Evolutionary conservation across 495 filamentous ascomycete species (phyloP), one percentile per base, ranked within the genome.

Genomic region (Opeltia flavorubescens): DNA sequence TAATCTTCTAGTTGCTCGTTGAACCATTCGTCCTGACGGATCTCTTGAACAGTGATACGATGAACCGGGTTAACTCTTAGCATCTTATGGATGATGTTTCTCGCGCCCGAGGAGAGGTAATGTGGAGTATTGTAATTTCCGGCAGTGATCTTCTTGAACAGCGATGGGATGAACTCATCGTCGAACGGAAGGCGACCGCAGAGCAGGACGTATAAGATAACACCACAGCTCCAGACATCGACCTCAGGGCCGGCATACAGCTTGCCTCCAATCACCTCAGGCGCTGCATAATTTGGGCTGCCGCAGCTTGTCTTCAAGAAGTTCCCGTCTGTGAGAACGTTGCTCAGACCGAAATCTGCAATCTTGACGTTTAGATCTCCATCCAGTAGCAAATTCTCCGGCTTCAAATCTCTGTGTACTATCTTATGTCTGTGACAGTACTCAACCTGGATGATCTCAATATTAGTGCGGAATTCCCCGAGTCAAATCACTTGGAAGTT

Each of bases 341-440:
- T 98, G 67, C 89, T 95, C 44, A 98, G 68, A 45, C 91, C 91
- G 55, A 98, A 98, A 67, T 98, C 91, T 44, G 91, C 91, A 62
- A 98, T 96, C 69, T 98, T 98, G 56, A 98, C 91, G 58, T 95
- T 95, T 57, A 95, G 81, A 41, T 88, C 74, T 50, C 86, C 81
- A 64, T 98, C 91, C 51, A 98, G 78, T 36, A 98, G 73, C 23
- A 98, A 67, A 61, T 98, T 98, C 74, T 98, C 91, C 5, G 91
- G 91, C 61, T 98, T 98, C 52, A 98, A 67, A 64, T 98, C 91
- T 62, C 91, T 82, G 63, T 98, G 91, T 12, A 95, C 91, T 54
- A 98, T 95, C 65, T 96, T 96, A 68, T 98, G 93, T 50, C 91
- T 76, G 65, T 98, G 91, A 63, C 91, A 98, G 65, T 98, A 98